Conservation (phyloP, 441 rosid species). For the Pelargonium fulgidum region DNA sequence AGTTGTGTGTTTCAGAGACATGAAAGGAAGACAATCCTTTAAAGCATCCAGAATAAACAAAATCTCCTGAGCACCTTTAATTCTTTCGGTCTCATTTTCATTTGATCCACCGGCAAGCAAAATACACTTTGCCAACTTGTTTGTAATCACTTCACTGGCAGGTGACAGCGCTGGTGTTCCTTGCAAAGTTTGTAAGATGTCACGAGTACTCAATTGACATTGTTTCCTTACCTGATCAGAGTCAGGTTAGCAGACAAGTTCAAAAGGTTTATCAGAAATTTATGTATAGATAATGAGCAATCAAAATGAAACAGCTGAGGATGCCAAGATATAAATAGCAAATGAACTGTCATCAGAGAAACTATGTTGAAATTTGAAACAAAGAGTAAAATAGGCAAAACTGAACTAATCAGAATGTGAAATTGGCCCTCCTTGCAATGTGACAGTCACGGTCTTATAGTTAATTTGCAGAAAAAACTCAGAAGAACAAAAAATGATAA, state of each 20-base stretch:
- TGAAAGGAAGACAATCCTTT: slow-evolving; percentile 68
- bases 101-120: slow-evolving; percentile 65
- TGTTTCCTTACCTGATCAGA: slow-evolving; percentile 64
- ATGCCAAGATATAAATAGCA: too few relatives aligned
- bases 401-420: not conserved
- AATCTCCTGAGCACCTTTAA: slow-evolving; percentile 70
- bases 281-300: not conserved
- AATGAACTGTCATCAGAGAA: too few relatives aligned
- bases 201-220: slow-evolving; percentile 50
- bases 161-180: slow-evolving; percentile 42
- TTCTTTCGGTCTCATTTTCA: slow-evolving; percentile 37
- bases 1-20: slow-evolving; percentile 52
- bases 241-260: slow-evolving; percentile 5
- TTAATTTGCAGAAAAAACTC: too few relatives aligned
- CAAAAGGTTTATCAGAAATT: not conserved
- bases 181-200: slow-evolving; percentile 49
- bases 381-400: too few relatives aligned
- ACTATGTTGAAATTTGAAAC: too few relatives aligned
- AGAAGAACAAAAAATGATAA: too few relatives aligned
- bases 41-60: slow-evolving; percentile 57
- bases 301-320: not conserved
- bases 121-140: slow-evolving; percentile 55
- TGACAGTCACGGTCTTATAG: too few relatives aligned
- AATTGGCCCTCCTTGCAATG: not conserved
- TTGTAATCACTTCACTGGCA: slow-evolving; percentile 61